phyloP scores from a whole-genome alignment of 495 filamentous ascomycete genomes.

The Parmelia sp. region DNA sequence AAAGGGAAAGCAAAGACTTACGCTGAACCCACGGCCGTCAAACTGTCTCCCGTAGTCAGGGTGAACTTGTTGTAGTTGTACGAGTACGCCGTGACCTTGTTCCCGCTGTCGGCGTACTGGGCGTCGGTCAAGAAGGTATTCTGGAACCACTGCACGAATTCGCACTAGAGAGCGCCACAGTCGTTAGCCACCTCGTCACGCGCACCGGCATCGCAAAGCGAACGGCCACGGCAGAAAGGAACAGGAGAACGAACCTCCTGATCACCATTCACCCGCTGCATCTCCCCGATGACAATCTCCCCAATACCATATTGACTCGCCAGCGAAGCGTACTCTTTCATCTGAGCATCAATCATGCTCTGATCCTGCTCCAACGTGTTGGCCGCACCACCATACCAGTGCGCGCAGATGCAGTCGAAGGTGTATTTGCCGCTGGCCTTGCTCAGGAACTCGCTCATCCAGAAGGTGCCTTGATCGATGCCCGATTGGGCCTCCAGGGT shows the following conservation, averaged over 20 bases:
- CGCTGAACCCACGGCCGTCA: not conserved
- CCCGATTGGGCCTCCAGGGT: not conserved
- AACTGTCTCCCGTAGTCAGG: not conserved
- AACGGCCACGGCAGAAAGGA: not conserved
- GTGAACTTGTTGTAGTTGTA: conserved; percentile 4
- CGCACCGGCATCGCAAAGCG: too few relatives aligned
- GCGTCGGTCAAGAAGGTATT: not conserved
- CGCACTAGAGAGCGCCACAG: not conserved
- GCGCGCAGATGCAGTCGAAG: not conserved
- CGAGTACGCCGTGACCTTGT: not conserved
- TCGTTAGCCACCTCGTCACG: not conserved
- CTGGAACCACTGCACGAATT: not conserved
- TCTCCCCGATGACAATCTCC: not conserved
- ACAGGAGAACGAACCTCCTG: not conserved
- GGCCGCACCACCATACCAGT: not conserved
- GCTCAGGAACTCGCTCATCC: not conserved
- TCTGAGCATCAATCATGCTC: not conserved
- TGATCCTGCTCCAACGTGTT: not conserved
- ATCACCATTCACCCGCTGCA: conserved; percentile 1
- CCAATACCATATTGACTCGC: not conserved
- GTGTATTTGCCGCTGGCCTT: not conserved
- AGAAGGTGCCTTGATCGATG: not conserved
- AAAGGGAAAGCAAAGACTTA: not conserved
- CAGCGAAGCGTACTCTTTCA: not conserved
- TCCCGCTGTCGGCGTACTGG: not conserved